These are phyloP conservation scores for Silene noctiflora DNA, from an alignment of 179 eudicot genomes.

Conservation along the genomic window DNA sequence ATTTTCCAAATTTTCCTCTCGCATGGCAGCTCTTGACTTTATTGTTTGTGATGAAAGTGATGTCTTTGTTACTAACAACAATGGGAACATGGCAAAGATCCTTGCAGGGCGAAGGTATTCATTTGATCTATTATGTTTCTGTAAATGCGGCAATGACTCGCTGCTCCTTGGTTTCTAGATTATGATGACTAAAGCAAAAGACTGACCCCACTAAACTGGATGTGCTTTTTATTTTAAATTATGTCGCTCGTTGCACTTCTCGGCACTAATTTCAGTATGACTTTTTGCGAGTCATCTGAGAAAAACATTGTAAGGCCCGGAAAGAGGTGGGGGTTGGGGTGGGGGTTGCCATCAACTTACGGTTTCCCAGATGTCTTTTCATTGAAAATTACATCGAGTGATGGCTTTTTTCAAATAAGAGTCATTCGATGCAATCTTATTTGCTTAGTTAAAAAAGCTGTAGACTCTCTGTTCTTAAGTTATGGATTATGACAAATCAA, in stretches of 20 bases:
- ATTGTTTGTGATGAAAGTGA: constrained; percentile 91
- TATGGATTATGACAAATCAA: not conserved
- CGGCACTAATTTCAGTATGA: too few species aligned
- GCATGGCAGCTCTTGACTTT: constrained; percentile 96
- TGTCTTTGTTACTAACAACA: constrained; percentile 87
- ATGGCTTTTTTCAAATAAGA: too few species aligned
- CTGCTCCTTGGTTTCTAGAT: not conserved
- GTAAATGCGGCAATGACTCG: not conserved
- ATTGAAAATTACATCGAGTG: too few species aligned
- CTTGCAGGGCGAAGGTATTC: constrained; percentile 87
- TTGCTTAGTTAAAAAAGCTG: too few species aligned
- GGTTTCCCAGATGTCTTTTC: too few species aligned
- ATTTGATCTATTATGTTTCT: not conserved
- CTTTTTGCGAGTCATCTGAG: not conserved
- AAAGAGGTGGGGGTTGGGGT: not conserved
- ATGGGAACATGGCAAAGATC: constrained; percentile 94
- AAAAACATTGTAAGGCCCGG: not conserved
- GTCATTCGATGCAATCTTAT: not conserved
- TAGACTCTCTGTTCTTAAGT: not conserved
- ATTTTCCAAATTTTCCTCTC: constrained; percentile 75
- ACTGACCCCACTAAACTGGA: not conserved
- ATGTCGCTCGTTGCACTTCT: not conserved
- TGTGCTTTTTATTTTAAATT: not conserved
- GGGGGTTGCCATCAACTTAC: not conserved
- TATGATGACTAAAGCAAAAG: not conserved